Evolutionary conservation across 768 basidiomycete genomes (phyloP).

Genomic region (Chiua virens): DNA sequence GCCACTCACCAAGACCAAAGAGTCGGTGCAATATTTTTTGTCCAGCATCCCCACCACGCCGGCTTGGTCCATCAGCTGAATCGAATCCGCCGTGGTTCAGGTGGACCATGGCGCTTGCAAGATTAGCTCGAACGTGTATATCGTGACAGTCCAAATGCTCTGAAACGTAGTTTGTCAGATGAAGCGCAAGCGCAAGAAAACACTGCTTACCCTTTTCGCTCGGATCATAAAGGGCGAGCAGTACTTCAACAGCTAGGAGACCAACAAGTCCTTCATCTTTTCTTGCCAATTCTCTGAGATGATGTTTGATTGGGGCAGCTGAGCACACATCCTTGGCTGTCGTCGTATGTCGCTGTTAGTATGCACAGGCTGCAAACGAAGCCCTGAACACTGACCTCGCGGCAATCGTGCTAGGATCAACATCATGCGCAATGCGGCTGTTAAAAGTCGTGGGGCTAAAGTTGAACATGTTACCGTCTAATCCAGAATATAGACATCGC

Average conservation of each 20-base stretch:
- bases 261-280: slow-evolving; percentile 9
- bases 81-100: background rate
- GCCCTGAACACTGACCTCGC: background rate
- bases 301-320: slow-evolving; percentile 3
- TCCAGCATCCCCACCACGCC: background rate
- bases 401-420: slow-evolving; percentile 7
- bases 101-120: slow-evolving; percentile 11
- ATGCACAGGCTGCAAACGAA: background rate
- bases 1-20: slow-evolving; percentile 14
- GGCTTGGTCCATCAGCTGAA: too few relatives aligned
- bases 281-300: slow-evolving; percentile 13
- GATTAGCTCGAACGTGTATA: slow-evolving; percentile 9
- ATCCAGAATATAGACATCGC: too few relatives aligned
- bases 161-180: background rate
- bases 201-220: background rate
- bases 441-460: slow-evolving; percentile 7
- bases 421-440: slow-evolving; percentile 15
- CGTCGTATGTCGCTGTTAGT: background rate
- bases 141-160: slow-evolving; percentile 6
- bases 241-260: slow-evolving; percentile 18
- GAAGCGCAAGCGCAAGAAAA: background rate
- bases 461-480: background rate
- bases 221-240: slow-evolving; percentile 6
- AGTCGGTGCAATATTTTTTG: slow-evolving; percentile 3
- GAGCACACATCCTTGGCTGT: background rate